phyloP scores from a whole-genome alignment of 805 yeast genomes.

The Wickerhamiella shivajii region DNA sequence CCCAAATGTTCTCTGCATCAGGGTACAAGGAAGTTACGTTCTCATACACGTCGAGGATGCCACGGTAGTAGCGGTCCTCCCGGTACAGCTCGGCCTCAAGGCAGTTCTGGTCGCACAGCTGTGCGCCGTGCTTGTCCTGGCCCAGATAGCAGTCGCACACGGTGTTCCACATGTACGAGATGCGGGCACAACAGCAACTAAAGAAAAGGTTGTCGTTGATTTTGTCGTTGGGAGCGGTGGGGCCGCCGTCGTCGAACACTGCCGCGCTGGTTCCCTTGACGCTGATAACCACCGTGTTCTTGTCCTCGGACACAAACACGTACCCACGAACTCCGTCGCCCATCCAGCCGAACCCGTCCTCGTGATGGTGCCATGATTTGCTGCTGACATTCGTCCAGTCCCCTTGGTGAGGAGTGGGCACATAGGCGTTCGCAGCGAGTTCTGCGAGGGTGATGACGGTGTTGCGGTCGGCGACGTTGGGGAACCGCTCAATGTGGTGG shows the following conservation, averaged over 20 bases:
- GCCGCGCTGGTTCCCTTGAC: slow-evolving; percentile 90
- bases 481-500: slow-evolving; percentile 33
- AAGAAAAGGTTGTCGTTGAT: slow-evolving; percentile 76
- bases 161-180: slow-evolving; percentile 81
- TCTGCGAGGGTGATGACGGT: slow-evolving; percentile 64
- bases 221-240: slow-evolving; percentile 70
- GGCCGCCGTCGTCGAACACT: slow-evolving; percentile 37
- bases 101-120: slow-evolving; percentile 80
- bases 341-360: slow-evolving; percentile 73
- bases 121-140: slow-evolving; percentile 32
- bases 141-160: slow-evolving; percentile 84
- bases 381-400: slow-evolving; percentile 71
- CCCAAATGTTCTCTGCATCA: slow-evolving; percentile 62
- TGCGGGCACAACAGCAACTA: slow-evolving; percentile 92
- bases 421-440: slow-evolving; percentile 87
- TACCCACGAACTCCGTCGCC: slow-evolving; percentile 81
- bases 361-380: slow-evolving; percentile 39
- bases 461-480: slow-evolving; percentile 59
- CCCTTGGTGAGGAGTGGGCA: slow-evolving; percentile 55
- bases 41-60: slow-evolving; percentile 60
- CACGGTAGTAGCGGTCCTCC: slow-evolving; percentile 70
- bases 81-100: slow-evolving; percentile 59
- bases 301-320: slow-evolving; percentile 50
- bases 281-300: slow-evolving; percentile 53
- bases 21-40: slow-evolving; percentile 60